phyloP scores from a whole-genome alignment of 1,284 basidiomycete genomes.

The Baeospora myosura region DNA sequence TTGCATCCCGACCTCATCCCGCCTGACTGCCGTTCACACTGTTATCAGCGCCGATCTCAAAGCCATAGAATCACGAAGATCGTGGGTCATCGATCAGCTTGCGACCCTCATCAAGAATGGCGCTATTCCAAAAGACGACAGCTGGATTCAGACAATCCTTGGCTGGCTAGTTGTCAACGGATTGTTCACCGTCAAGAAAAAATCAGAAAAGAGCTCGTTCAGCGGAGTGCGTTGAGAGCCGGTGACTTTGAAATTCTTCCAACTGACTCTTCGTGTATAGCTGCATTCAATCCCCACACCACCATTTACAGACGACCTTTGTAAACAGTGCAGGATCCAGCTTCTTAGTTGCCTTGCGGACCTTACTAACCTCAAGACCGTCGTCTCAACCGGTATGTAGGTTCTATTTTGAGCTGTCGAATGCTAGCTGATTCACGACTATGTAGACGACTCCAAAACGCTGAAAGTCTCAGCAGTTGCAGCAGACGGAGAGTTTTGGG shows the following conservation, averaged over 20 bases:
- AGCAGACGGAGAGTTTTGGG: conserved; percentile 75
- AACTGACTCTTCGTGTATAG: conserved; percentile 27
- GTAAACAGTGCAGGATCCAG: conserved; percentile 58
- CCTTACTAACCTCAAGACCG: conserved; percentile 52
- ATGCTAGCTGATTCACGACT: conserved; percentile 1
- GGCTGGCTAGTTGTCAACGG: conserved; percentile 83
- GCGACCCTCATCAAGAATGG: conserved; percentile 73
- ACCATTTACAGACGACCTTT: conserved; percentile 65
- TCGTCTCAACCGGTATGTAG: conserved; percentile 43
- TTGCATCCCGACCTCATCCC: conserved; percentile 3
- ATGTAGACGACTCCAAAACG: conserved; percentile 37
- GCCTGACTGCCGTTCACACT: conserved; percentile 1
- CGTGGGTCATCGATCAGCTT: conserved; percentile 88
- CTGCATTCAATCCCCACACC: conserved; percentile 59
- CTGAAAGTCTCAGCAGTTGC: conserved; percentile 55
- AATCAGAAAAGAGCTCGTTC: conserved; percentile 60
- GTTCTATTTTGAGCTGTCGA: conserved; percentile 3
- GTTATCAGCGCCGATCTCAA: conserved; percentile 37
- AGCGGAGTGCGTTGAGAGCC: conserved; percentile 41
- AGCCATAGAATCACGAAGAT: conserved; percentile 47
- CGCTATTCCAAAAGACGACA: conserved; percentile 75
- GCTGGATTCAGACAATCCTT: conserved; percentile 68
- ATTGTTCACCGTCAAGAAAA: conserved; percentile 73
- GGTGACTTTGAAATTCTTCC: conserved; percentile 3
- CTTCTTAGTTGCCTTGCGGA: conserved; percentile 75